Conservation (phyloP, 192 early-diverging fungal species). For the Podila horticola region DNA sequence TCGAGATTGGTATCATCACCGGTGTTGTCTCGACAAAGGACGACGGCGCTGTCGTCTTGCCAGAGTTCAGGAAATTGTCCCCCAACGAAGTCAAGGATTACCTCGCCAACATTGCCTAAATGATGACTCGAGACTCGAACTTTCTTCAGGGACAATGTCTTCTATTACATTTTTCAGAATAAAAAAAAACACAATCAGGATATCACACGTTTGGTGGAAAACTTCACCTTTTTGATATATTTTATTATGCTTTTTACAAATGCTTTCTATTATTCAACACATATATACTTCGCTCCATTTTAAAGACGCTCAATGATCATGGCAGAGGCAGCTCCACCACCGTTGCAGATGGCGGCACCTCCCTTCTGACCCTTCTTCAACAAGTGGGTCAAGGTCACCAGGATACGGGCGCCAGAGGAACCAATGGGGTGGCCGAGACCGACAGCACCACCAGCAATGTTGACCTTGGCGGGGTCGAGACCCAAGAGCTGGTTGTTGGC, state of each 20-base stretch:
- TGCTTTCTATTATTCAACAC: not conserved
- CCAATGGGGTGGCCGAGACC: slow-evolving; percentile 86
- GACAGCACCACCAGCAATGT: slow-evolving; percentile 86
- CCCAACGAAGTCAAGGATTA: slow-evolving; percentile 95
- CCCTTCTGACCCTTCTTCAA: slow-evolving; percentile 86
- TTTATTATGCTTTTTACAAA: slow-evolving; percentile 1
- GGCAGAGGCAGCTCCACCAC: slow-evolving; percentile 81
- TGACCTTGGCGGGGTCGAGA: slow-evolving; percentile 74
- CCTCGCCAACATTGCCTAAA: slow-evolving; percentile 91
- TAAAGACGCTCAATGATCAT: slow-evolving; percentile 71
- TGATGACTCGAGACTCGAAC: not conserved
- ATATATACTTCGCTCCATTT: not conserved
- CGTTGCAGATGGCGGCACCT: slow-evolving; percentile 85
- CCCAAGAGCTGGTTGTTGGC: slow-evolving; percentile 92
- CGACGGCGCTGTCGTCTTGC: slow-evolving; percentile 52
- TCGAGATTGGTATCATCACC: slow-evolving; percentile 93
- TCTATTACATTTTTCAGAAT: not conserved
- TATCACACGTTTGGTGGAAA: not conserved
- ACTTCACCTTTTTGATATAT: not conserved
- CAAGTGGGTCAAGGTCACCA: slow-evolving; percentile 84
- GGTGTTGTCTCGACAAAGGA: slow-evolving; percentile 68
- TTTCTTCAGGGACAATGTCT: not conserved
- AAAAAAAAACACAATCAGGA: slow-evolving; percentile 2
- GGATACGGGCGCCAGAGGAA: slow-evolving; percentile 83
- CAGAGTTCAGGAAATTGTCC: slow-evolving; percentile 85